Percentiles rank a stretch among this genome's conserved stretches.
phyloP scores from a whole-genome alignment of 2,329 filamentous ascomycete genomes.

The Amauroascus niger region DNA sequence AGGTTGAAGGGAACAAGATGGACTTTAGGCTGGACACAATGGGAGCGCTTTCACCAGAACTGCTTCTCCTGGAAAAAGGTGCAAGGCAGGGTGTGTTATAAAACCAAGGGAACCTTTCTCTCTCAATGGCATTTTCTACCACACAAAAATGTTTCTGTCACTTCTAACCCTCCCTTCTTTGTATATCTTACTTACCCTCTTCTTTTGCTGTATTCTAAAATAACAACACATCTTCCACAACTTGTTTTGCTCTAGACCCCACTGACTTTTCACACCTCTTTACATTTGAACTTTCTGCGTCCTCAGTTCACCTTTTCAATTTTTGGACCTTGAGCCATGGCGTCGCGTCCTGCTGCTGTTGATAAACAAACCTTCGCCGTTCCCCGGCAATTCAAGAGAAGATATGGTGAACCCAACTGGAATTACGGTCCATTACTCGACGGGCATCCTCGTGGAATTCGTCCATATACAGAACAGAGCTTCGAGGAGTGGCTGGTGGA shows the following conservation, averaged over 20 bases:
- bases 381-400: not conserved
- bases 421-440: not conserved
- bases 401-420: slow-evolving; percentile 10
- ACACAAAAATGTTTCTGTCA: not conserved
- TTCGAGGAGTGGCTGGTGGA: slow-evolving; percentile 14
- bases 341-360: too few species aligned
- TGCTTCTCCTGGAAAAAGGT: slow-evolving; percentile 11
- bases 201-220: slow-evolving; percentile 3
- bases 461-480: slow-evolving; percentile 1
- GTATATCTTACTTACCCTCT: not conserved
- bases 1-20: slow-evolving; percentile 29
- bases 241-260: not conserved
- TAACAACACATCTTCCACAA: not conserved
- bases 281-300: not conserved
- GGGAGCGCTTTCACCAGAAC: slow-evolving; percentile 20
- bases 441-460: not conserved
- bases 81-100: not conserved
- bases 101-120: not conserved
- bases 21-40: slow-evolving; percentile 32
- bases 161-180: not conserved
- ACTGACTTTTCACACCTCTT: not conserved
- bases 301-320: too few species aligned
- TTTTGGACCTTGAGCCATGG: too few species aligned
- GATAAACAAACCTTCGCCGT: not conserved
- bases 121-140: not conserved